These are phyloP conservation scores for Gaeumannomyces tritici DNA, from an alignment of 2,329 filamentous ascomycete species.

Conservation along the genomic window DNA sequence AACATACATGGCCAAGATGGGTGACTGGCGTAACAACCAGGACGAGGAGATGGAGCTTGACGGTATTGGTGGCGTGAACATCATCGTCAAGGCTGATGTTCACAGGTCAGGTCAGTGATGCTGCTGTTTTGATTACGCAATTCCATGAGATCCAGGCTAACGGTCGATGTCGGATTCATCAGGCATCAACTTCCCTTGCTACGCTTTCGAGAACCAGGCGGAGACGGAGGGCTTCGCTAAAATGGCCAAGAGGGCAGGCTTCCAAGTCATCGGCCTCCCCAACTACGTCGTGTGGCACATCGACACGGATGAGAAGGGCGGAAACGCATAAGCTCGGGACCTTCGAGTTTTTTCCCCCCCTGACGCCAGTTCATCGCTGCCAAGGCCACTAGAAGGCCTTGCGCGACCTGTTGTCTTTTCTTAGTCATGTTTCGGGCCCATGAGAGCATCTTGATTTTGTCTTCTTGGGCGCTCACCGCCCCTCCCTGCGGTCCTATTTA, in stretches of 20 bases:
- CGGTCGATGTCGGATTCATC: too few species aligned
- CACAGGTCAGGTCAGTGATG: constrained; percentile 66
- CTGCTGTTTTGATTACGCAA: too few species aligned
- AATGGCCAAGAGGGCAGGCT: constrained; percentile 95
- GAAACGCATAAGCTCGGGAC: constrained; percentile 49
- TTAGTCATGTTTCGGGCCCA: background rate
- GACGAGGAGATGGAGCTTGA: constrained; percentile 89
- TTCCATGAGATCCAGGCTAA: background rate
- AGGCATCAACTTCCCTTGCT: constrained; percentile 97
- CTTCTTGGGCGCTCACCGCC: background rate
- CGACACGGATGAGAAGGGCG: constrained; percentile 89
- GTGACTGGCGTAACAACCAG: constrained; percentile 86
- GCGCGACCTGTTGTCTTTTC: background rate
- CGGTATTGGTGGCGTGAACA: constrained; percentile 93
- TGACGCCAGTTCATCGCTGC: background rate
- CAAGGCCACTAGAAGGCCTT: background rate
- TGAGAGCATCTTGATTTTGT: background rate
- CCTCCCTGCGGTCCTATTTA: background rate
- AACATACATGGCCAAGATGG: constrained; percentile 81
- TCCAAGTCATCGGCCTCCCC: constrained; percentile 81
- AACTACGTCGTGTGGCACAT: constrained; percentile 99
- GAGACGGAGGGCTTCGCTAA: constrained; percentile 98
- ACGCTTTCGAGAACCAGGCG: constrained; percentile 96
- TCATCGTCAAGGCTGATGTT: constrained; percentile 94
- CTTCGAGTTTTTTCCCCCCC: background rate